Conservation (phyloP, 2,329 filamentous ascomycete genomes). For the Pseudogymnoascus sp. region DNA sequence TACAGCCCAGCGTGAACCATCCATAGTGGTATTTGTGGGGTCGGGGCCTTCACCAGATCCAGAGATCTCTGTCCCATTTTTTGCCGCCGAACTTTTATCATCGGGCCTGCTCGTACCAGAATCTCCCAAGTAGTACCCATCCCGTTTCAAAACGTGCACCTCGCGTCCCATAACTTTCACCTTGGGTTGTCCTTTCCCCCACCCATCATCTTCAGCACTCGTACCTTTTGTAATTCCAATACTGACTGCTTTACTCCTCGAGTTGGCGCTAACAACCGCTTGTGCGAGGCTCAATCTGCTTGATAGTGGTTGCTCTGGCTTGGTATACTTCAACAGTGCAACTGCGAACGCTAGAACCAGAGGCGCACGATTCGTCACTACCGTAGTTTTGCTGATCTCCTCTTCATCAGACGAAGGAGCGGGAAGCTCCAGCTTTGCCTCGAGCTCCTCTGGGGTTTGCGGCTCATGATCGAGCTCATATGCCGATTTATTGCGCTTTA, state of each 20-base stretch:
- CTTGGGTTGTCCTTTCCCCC: conserved; percentile 63
- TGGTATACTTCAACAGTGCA: conserved; percentile 65
- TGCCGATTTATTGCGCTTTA: conserved; percentile 22
- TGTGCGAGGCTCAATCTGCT: conserved; percentile 76
- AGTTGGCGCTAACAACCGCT: conserved; percentile 75
- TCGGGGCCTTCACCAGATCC: neutral
- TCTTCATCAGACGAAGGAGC: conserved; percentile 46
- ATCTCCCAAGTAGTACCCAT: conserved; percentile 55
- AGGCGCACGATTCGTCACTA: conserved; percentile 74
- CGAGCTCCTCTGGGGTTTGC: conserved; percentile 46
- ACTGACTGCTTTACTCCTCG: conserved; percentile 64
- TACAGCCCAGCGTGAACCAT: conserved; percentile 36
- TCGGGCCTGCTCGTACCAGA: neutral
- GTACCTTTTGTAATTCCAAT: conserved; percentile 60
- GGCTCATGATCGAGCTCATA: conserved; percentile 23
- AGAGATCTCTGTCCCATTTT: neutral
- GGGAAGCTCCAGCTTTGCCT: conserved; percentile 54
- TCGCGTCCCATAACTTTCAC: conserved; percentile 66
- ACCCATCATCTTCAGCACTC: conserved; percentile 60
- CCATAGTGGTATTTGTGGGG: neutral
- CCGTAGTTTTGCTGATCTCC: conserved; percentile 44
- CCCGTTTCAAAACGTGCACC: conserved; percentile 66
- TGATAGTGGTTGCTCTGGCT: conserved; percentile 79
- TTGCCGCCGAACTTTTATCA: neutral
- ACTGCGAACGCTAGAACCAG: conserved; percentile 74